Evolutionary conservation across 305 asterid genomes (phyloP), one percentile per base, ranked within the genome.

Genomic region (Fraxinus dipetala): DNA sequence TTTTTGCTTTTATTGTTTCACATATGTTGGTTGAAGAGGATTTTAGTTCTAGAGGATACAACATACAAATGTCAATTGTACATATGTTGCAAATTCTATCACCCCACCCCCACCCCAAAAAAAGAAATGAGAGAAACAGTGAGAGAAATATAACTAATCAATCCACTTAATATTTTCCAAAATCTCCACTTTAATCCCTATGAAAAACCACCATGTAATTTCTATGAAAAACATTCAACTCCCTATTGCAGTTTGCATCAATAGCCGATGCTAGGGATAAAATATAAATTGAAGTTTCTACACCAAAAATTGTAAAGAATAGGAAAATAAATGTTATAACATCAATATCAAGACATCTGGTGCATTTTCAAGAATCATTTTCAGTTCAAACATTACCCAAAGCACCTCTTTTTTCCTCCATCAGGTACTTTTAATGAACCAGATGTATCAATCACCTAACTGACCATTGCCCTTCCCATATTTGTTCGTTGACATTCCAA

Each of bases 291-390:
- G 5, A 10, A 24, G 16, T 35, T 22, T 81, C 51, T 34, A 79
- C 35, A 43, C 36, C 78, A 9, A 61, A 72, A 32, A 69, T 65
- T 20, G 78, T 48, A 75, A 78, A 48, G 63, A 70, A 70, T 54
- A 38, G 59, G 38, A 36, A 30, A 51, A 67, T 28, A 35, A 45
- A 61, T 4, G 67, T 1, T 56, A 18, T 56, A 56, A 18, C 67
- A 16, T 16, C 67, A 56, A 16, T 56, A 54, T 16, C 6, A 56
- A 18, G 67, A 59, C 7, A 59, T n/a, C 4, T 20, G 30, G 70
- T 59, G 31, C 70, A 59, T 59, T 59, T 20, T 59, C 63, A 20
- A 59, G 20, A 10, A 7, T 20, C 70, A 20, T 38, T n/a, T 59
- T 20, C 13, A n/a, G 70, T 59, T 59, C 28, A 59, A 20, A 59